phyloP scores from a whole-genome alignment of 2,329 filamentous ascomycete species.

The Alternaria tenuissima region DNA sequence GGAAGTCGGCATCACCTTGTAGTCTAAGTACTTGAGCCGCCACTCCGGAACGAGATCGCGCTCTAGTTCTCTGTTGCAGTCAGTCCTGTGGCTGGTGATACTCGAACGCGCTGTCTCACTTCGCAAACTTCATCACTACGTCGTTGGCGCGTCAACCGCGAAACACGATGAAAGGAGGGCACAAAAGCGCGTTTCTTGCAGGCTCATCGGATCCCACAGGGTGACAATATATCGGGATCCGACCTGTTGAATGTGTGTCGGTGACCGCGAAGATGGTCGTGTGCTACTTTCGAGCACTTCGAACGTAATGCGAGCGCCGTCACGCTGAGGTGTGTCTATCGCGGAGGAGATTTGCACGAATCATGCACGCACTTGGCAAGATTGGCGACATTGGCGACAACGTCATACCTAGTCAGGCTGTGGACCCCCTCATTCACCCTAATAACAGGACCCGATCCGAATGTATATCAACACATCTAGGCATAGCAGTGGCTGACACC shows the following conservation, averaged over 20 bases:
- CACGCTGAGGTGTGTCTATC: not conserved
- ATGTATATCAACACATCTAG: not conserved
- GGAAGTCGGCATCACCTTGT: constrained; percentile 69
- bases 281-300: not conserved
- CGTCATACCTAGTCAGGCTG: constrained; percentile 10
- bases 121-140: constrained; percentile 67
- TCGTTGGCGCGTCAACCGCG: constrained; percentile 19
- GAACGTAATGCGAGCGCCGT: constrained; percentile 8
- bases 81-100: constrained; percentile 2
- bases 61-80: constrained; percentile 73
- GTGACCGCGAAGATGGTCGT: not conserved
- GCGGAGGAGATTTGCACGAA: constrained; percentile 12
- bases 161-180: not conserved
- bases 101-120: constrained; percentile 54
- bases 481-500: not conserved
- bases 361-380: constrained; percentile 18
- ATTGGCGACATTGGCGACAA: constrained; percentile 13
- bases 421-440: not conserved
- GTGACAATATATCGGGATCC: not conserved
- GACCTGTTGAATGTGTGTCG: not conserved
- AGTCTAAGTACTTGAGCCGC: constrained; percentile 92
- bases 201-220: constrained; percentile 2
- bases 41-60: constrained; percentile 92
- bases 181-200: constrained; percentile 1
- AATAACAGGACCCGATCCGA: not conserved